These are phyloP conservation scores for Kodamaea derodonti DNA, from an alignment of 1,139 yeast species.

Conservation along the genomic window DNA sequence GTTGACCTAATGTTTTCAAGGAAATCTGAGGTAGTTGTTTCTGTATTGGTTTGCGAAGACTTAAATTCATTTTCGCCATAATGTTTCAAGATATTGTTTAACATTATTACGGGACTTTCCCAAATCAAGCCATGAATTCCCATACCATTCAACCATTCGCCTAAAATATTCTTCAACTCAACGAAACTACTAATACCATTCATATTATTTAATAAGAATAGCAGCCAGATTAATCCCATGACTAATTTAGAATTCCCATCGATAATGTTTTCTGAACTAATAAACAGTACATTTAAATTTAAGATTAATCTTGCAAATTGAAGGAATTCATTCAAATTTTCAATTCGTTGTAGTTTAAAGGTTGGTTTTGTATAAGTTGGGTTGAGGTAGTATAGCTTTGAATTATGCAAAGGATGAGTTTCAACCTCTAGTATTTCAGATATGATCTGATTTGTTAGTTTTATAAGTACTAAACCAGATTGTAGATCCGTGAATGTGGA, in stretches of 20 bases:
- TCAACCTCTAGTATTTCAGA: slow-evolving; percentile 16
- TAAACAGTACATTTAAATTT: slow-evolving; percentile 49
- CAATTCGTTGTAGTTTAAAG: slow-evolving; percentile 57
- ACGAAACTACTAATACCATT: slow-evolving; percentile 32
- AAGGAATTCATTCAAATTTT: slow-evolving; percentile 55
- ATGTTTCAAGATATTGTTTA: not conserved
- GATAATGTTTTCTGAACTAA: slow-evolving; percentile 66
- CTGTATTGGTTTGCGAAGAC: not conserved
- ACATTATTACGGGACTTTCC: not conserved
- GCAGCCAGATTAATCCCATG: slow-evolving; percentile 64
- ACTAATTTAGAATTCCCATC: slow-evolving; percentile 62
- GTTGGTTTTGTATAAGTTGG: slow-evolving; percentile 46
- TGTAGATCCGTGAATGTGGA: slow-evolving; percentile 28
- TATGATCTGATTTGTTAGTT: slow-evolving; percentile 32
- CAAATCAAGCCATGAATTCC: slow-evolving; percentile 31
- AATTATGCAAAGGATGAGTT: slow-evolving; percentile 13
- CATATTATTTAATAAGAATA: slow-evolving; percentile 50
- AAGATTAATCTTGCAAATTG: slow-evolving; percentile 52
- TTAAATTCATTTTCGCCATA: not conserved
- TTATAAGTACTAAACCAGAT: slow-evolving; percentile 38
- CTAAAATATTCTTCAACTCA: slow-evolving; percentile 31
- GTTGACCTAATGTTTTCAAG: slow-evolving; percentile 18
- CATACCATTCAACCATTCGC: slow-evolving; percentile 33
- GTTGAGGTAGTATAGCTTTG: slow-evolving; percentile 23
- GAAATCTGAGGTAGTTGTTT: slow-evolving; percentile 17